These are phyloP conservation scores for Alternaria burnsii DNA, from an alignment of 2,329 filamentous ascomycete genomes.

Conservation along the genomic window DNA sequence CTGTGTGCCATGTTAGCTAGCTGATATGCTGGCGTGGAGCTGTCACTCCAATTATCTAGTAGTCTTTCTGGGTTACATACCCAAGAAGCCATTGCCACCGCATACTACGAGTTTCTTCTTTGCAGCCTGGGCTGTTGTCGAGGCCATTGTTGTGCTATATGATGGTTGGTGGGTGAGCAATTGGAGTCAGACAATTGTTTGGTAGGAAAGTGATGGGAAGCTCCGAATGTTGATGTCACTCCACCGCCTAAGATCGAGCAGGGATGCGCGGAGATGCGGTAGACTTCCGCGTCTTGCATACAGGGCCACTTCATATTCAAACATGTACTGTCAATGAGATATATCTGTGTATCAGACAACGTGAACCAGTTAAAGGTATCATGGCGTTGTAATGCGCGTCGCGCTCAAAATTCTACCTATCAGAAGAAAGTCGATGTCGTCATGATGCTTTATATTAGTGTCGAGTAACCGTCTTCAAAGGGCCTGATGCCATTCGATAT, in stretches of 20 bases:
- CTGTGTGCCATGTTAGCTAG: slow-evolving; percentile 45
- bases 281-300: slow-evolving; percentile 14
- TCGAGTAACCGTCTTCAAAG: neutral
- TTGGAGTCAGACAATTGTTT: neutral
- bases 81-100: slow-evolving; percentile 92
- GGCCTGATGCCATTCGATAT: neutral
- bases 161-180: neutral
- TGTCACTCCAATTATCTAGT: neutral
- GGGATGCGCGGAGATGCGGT: slow-evolving; percentile 26
- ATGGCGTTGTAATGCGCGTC: neutral
- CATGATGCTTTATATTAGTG: slow-evolving; percentile 5
- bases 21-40: neutral
- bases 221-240: slow-evolving; percentile 49
- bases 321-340: neutral
- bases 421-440: slow-evolving; percentile 6
- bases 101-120: slow-evolving; percentile 87
- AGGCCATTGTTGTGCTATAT: slow-evolving; percentile 55
- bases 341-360: neutral
- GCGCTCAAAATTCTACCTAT: neutral
- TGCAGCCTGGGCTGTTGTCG: slow-evolving; percentile 63
- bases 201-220: slow-evolving; percentile 8
- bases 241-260: slow-evolving; percentile 36
- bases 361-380: neutral
- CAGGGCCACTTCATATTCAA: neutral
- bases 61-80: slow-evolving; percentile 52